Conservation (phyloP, 257 asterid species). For the Linderniella brevidens region DNA sequence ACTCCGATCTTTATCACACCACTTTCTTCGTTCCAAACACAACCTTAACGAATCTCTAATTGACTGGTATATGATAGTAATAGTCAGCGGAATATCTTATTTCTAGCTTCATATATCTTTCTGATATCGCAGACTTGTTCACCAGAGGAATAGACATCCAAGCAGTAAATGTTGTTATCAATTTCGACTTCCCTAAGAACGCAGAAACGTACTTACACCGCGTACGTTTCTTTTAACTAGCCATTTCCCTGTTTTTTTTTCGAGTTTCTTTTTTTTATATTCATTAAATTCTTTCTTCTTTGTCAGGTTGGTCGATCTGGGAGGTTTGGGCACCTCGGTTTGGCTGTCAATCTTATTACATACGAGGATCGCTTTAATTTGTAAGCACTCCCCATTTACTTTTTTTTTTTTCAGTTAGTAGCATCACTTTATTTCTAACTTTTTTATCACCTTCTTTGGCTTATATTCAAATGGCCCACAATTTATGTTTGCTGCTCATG, state of each 20-base stretch:
- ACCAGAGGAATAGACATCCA: conserved; percentile 81
- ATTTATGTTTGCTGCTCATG: conserved; percentile 2
- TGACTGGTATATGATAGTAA: too few relatives aligned
- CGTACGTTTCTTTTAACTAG: conserved; percentile 16
- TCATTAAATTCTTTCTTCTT: conserved; percentile 2
- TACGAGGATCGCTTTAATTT: conserved; percentile 67
- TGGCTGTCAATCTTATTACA: conserved; percentile 66
- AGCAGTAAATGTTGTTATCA: conserved; percentile 72
- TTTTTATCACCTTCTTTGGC: background rate
- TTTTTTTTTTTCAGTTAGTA: conserved; percentile 1
- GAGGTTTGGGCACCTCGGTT: conserved; percentile 69
- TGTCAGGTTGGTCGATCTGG: conserved; percentile 75
- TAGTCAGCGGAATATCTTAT: too few relatives aligned
- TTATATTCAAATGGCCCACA: background rate
- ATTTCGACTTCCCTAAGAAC: conserved; percentile 72
- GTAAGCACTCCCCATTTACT: conserved; percentile 24
- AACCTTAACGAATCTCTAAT: too few relatives aligned
- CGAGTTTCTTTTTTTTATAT: background rate
- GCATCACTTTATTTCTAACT: background rate
- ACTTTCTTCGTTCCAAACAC: too few relatives aligned
- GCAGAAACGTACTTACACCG: conserved; percentile 72
- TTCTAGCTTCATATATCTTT: background rate
- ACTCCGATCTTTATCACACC: too few relatives aligned
- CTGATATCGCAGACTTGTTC: conserved; percentile 37
- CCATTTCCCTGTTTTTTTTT: background rate